Evolutionary conservation across 2,329 filamentous ascomycete species (phyloP), one percentile per base, ranked within the genome.

Genomic region (Aquanectria penicillioides): DNA sequence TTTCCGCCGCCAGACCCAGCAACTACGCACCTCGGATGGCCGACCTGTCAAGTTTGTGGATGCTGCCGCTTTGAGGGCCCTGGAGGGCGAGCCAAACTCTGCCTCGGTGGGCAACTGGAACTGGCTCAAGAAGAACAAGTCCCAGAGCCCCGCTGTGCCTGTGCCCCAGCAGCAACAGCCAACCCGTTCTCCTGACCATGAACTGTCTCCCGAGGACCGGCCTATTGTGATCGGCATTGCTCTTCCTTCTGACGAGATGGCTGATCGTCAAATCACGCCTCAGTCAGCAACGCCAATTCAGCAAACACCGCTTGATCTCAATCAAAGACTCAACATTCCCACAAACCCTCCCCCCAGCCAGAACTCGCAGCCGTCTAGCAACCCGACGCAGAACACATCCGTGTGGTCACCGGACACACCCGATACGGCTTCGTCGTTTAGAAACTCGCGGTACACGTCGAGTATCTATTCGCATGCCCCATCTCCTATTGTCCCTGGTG

Each of bases 141-240:
- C 64, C 8, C 68, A 69, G 31, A 75, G 63, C 33, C 72, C 69
- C 13, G 64, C 62, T 12, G 65, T 69, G 11, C 63, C 68, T 12
- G 67, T 69, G 3, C 66, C 73, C 9, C 70, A 72, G 20, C 20
- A 28, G 12, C 70, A n/a, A n/a, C n/a, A 69, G 31, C 63, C 67
- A 20, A 52, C 67, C 57, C 59, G 69, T 59, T 62, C 67, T 60
- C 50, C 70, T 20, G 70, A 70, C 6, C 71, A 73, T 10, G 86
- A 87, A 60, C 79, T 91, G 4, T 91, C 89, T 12, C 89, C 90
- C 0, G 85, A 83, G 57, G 87, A 90, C 66, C 81, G 86, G n/a
- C 88, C 88, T 1, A 93, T 93, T 58, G 83, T 90, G 36, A 93
- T 92, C 63, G 89, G 89, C 11, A 86, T 93, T 47, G 83, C 85